These are phyloP conservation scores for Microcera coccophila DNA, from an alignment of 2,329 filamentous ascomycete species.

Conservation along the genomic window DNA sequence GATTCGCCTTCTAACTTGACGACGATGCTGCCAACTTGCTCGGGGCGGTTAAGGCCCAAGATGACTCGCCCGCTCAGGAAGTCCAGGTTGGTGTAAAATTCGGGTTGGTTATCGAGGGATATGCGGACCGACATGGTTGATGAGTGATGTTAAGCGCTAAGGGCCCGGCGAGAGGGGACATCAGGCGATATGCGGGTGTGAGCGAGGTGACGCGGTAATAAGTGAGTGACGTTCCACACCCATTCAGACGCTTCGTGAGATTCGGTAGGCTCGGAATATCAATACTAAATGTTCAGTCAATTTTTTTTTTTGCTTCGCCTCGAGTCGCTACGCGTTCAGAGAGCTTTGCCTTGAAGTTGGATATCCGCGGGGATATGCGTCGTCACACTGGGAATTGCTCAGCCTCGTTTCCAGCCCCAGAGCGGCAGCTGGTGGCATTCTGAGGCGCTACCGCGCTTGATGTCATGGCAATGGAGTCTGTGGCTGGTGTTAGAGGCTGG, in stretches of 20 bases:
- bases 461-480: constrained; percentile 7
- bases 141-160: constrained; percentile 4
- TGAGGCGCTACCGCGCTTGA: constrained; percentile 5
- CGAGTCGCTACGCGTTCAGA: constrained; percentile 7
- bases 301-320: constrained; percentile 10
- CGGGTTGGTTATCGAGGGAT: constrained; percentile 60
- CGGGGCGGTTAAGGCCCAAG: constrained; percentile 58
- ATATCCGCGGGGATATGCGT: constrained; percentile 4
- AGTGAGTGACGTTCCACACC: not conserved
- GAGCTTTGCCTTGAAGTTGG: constrained; percentile 5
- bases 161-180: constrained; percentile 8
- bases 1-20: constrained; percentile 83
- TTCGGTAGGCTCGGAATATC: not conserved
- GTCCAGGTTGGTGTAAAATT: constrained; percentile 79
- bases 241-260: not conserved
- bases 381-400: constrained; percentile 14
- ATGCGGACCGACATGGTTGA: constrained; percentile 63
- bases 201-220: not conserved
- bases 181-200: not conserved
- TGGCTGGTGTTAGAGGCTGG: not conserved
- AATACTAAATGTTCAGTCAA: not conserved
- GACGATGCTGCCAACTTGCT: constrained; percentile 67
- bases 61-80: constrained; percentile 60
- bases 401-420: constrained; percentile 12
- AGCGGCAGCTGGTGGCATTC: constrained; percentile 1